These are phyloP conservation scores for Mortierella sp. DNA, from an alignment of 371 early-diverging fungal species.

Conservation along the genomic window DNA sequence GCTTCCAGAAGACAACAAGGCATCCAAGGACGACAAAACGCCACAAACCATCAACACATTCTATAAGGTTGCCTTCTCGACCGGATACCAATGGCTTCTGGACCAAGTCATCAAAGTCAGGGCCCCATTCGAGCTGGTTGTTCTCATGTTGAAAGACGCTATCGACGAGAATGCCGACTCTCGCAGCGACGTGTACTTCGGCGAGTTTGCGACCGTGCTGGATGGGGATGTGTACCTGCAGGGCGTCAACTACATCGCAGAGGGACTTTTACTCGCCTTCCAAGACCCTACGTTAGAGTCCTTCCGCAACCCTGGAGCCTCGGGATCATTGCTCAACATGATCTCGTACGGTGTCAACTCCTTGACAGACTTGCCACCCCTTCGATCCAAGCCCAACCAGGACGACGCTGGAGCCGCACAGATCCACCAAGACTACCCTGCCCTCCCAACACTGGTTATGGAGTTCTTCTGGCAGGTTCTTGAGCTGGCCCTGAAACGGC, in stretches of 20 bases:
- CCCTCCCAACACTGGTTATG: conserved; percentile 44
- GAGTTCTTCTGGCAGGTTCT: conserved; percentile 57
- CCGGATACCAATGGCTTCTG: conserved; percentile 55
- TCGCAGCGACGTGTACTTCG: conserved; percentile 47
- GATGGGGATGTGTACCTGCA: conserved; percentile 52
- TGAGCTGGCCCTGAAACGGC: conserved; percentile 52
- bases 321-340: conserved; percentile 56
- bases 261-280: conserved; percentile 54
- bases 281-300: conserved; percentile 52
- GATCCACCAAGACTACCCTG: conserved; percentile 52
- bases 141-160: conserved; percentile 54
- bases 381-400: conserved; percentile 19
- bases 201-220: conserved; percentile 37
- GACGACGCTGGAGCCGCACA: conserved; percentile 21
- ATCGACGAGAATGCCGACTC: conserved; percentile 52
- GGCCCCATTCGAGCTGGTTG: conserved; percentile 50
- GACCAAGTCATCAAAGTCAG: conserved; percentile 56
- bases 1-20: conserved; percentile 27
- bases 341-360: conserved; percentile 55
- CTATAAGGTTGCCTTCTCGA: conserved; percentile 43
- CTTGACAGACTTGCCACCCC: conserved; percentile 50
- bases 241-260: conserved; percentile 53
- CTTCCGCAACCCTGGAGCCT: conserved; percentile 56
- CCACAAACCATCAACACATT: conserved; percentile 19
- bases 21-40: neutral